Conservation (phyloP, 2,329 filamentous ascomycete species). For the Calonectria montana region DNA sequence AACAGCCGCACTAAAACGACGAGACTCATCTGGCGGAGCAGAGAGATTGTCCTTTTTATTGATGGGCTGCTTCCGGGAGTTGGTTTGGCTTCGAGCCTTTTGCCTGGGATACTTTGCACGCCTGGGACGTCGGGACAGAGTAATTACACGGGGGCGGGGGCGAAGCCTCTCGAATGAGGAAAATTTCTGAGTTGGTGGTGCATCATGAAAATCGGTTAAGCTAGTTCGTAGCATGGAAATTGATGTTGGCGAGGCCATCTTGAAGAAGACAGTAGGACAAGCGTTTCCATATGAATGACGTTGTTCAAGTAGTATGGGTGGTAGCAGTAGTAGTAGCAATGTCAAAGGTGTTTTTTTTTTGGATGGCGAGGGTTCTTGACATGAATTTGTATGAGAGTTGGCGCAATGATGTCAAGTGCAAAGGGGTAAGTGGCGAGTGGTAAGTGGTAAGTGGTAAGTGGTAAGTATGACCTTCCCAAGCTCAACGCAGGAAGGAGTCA, state of each 20-base stretch:
- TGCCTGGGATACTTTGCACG: conserved; percentile 35
- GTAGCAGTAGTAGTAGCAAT: conserved; percentile 8
- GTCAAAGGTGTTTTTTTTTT: neutral
- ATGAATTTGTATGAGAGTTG: neutral
- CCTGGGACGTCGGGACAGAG: conserved; percentile 40
- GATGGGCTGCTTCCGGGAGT: neutral
- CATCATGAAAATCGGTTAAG: conserved; percentile 29
- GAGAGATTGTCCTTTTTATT: neutral
- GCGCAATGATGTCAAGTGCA: neutral
- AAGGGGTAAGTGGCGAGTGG: neutral
- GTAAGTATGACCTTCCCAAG: neutral
- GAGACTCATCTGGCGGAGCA: neutral
- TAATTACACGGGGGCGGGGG: conserved; percentile 42
- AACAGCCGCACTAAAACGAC: neutral
- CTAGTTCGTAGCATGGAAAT: conserved; percentile 39
- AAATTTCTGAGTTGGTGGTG: conserved; percentile 17
- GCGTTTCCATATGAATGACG: conserved; percentile 33
- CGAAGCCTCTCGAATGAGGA: conserved; percentile 34
- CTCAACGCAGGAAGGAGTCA: conserved; percentile 1
- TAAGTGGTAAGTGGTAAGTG: neutral
- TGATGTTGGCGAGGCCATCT: conserved; percentile 46
- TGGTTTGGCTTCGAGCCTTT: neutral
- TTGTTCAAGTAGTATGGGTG: conserved; percentile 34
- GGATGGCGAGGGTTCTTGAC: neutral
- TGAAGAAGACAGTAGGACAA: conserved; percentile 19